Conservation (phyloP, 1,284 basidiomycete species). For the Uromyces viciae-fabae region DNA sequence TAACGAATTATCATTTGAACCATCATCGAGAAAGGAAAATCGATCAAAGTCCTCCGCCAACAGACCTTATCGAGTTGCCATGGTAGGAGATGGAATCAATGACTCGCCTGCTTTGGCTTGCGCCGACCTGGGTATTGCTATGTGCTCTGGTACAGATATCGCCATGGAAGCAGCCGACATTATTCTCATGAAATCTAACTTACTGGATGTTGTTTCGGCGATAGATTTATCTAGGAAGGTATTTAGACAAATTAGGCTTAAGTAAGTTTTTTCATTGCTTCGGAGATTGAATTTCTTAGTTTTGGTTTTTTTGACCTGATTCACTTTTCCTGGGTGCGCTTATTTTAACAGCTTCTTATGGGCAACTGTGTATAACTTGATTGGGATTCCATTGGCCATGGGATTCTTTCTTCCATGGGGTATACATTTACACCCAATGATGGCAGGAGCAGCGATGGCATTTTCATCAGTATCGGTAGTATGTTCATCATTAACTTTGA, state of each 20-base stretch:
- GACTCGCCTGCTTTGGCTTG: conserved; percentile 95
- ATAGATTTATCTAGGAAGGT: conserved; percentile 84
- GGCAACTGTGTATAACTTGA: conserved; percentile 69
- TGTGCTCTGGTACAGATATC: conserved; percentile 90
- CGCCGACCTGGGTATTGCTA: conserved; percentile 89
- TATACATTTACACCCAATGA: conserved; percentile 92
- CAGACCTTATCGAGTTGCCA: conserved; percentile 47
- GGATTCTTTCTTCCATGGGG: conserved; percentile 89
- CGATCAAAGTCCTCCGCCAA: conserved; percentile 39
- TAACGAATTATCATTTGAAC: conserved; percentile 25
- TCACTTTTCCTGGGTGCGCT: conserved; percentile 54
- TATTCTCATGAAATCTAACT: conserved; percentile 91
- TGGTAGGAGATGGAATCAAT: conserved; percentile 99
- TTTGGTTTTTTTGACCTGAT: neutral
- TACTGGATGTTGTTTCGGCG: conserved; percentile 93
- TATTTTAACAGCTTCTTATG: conserved; percentile 45
- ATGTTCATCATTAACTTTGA: conserved; percentile 76
- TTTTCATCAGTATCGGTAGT: conserved; percentile 96
- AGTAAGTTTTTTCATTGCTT: conserved; percentile 42
- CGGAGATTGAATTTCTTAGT: neutral
- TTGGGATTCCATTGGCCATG: conserved; percentile 98
- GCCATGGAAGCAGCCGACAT: conserved; percentile 97
- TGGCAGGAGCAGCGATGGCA: conserved; percentile 96
- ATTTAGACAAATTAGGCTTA: conserved; percentile 78
- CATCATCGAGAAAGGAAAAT: neutral